Evolutionary conservation across 371 early-diverging fungal genomes (phyloP).

Genomic region (Mycotypha africana): DNA sequence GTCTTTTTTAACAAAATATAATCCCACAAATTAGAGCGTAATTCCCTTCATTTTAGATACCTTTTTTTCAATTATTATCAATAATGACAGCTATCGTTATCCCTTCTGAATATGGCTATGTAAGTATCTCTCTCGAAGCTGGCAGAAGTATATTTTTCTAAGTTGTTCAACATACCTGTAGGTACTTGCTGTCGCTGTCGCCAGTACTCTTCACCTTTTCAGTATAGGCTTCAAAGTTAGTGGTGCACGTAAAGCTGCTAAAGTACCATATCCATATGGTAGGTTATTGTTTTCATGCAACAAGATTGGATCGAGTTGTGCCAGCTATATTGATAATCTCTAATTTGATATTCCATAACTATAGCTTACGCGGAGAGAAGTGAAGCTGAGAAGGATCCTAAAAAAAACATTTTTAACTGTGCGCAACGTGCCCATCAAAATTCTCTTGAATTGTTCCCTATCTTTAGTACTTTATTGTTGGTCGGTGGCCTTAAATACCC

Average conservation of each 20-base stretch:
- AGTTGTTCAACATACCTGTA: too few species aligned
- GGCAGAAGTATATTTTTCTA: too few species aligned
- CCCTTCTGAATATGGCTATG: conserved; percentile 60
- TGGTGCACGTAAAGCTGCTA: conserved; percentile 51
- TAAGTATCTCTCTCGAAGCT: conserved; percentile 18
- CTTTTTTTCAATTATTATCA: background rate
- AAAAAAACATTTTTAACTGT: conserved; percentile 64
- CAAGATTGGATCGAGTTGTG: too few species aligned
- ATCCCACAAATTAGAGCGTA: too few species aligned
- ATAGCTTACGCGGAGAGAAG: conserved; percentile 52
- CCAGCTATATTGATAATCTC: background rate
- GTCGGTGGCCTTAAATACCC: conserved; percentile 53
- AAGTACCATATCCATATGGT: conserved; percentile 61
- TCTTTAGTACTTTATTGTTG: conserved; percentile 29
- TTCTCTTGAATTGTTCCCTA: conserved; percentile 30
- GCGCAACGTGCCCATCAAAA: conserved; percentile 67
- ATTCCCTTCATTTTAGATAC: too few species aligned
- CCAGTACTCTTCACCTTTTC: conserved; percentile 36
- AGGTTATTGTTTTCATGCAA: too few species aligned
- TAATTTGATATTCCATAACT: background rate
- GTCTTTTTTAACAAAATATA: too few species aligned
- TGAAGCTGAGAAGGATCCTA: conserved; percentile 54
- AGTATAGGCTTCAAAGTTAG: conserved; percentile 51
- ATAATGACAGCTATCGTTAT: conserved; percentile 39
- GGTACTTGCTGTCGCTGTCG: conserved; percentile 39